A percentile compares a stretch with the other conserved stretches of the same genome.
Conservation (phyloP, 2,329 filamentous ascomycete genomes). For the Uncinocarpus reesii region DNA sequence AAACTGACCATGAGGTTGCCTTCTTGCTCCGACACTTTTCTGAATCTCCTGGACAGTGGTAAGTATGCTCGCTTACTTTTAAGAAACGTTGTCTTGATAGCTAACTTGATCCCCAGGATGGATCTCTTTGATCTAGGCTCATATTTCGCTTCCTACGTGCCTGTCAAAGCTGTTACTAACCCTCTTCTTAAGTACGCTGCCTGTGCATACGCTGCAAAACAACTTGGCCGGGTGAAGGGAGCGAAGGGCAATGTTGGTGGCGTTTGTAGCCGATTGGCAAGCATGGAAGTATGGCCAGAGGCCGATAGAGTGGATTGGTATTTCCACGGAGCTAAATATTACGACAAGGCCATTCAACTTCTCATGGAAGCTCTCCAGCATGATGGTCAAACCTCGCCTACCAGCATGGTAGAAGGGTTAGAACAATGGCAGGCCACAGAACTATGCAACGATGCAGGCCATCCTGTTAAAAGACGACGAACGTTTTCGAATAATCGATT, state of each 20-base stretch:
- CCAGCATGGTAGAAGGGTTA: conserved; percentile 29
- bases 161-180: conserved; percentile 45
- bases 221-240: conserved; percentile 46
- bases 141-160: conserved; percentile 52
- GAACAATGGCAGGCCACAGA: conserved; percentile 30
- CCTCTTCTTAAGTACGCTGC: conserved; percentile 44
- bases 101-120: conserved; percentile 27
- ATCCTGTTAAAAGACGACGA: conserved; percentile 35
- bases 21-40: conserved; percentile 52
- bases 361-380: conserved; percentile 39
- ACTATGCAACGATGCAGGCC: conserved; percentile 27
- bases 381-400: conserved; percentile 26
- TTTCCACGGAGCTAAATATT: conserved; percentile 53
- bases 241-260: conserved; percentile 43
- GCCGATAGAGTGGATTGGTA: conserved; percentile 46
- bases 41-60: conserved; percentile 51
- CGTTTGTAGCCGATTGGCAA: conserved; percentile 37
- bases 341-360: conserved; percentile 52
- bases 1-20: conserved; percentile 48
- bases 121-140: conserved; percentile 42
- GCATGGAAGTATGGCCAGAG: conserved; percentile 46
- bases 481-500: conserved; percentile 37
- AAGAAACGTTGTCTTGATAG: background rate
- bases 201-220: conserved; percentile 53
- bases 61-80: conserved; percentile 18